phyloP scores from a whole-genome alignment of 75 land plant species.

The Picea glauca region DNA sequence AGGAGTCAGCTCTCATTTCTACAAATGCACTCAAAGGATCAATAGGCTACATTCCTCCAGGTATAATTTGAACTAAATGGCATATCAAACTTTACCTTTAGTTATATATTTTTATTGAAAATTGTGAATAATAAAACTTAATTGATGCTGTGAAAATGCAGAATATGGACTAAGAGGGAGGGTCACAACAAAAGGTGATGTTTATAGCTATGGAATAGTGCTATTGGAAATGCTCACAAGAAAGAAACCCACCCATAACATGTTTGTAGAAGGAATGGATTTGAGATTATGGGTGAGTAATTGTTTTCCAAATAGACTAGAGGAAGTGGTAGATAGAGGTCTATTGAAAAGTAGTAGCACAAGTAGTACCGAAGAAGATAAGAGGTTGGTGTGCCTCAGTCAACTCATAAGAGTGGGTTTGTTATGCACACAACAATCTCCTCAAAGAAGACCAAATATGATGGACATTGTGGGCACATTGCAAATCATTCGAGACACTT shows the following conservation, averaged over 20 bases:
- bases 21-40: background rate
- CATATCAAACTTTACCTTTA: background rate
- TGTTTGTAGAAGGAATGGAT: background rate
- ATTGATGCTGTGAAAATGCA: background rate
- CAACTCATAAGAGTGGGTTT: constrained; percentile 14
- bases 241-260: background rate
- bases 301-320: background rate
- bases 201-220: constrained; percentile 13
- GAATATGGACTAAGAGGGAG: background rate
- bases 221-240: background rate
- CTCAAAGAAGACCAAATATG: constrained; percentile 29
- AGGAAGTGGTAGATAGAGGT: background rate
- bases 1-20: background rate
- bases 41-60: background rate
- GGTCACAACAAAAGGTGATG: constrained; percentile 21
- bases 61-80: background rate
- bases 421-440: constrained; percentile 19
- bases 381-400: background rate
- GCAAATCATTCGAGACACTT: background rate
- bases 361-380: background rate
- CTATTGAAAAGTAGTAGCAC: background rate
- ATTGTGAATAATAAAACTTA: background rate
- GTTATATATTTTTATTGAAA: too few species aligned
- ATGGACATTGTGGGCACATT: constrained; percentile 15
- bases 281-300: background rate